Evolutionary conservation across 2,329 filamentous ascomycete genomes (phyloP).

Genomic region (Colletotrichum sidae): DNA sequence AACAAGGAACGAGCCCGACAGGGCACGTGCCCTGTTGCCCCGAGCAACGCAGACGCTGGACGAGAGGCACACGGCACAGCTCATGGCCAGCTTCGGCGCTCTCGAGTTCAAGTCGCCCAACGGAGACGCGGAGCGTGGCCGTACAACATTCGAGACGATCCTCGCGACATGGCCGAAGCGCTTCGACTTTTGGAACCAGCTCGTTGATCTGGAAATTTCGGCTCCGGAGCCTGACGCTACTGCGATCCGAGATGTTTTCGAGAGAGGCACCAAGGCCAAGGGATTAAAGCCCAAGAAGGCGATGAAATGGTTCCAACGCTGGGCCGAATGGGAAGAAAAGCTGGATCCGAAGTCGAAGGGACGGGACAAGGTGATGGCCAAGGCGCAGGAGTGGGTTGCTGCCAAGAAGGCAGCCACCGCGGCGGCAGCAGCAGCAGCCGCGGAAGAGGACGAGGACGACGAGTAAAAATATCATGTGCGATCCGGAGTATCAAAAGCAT

Average conservation of each 20-base stretch:
- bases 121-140: constrained; percentile 89
- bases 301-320: constrained; percentile 89
- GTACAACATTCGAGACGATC: constrained; percentile 93
- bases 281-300: constrained; percentile 85
- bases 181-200: constrained; percentile 92
- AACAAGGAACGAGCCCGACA: constrained; percentile 75
- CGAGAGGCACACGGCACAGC: constrained; percentile 69
- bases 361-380: constrained; percentile 76
- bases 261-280: constrained; percentile 77
- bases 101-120: constrained; percentile 89
- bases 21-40: constrained; percentile 80
- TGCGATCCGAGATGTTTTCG: constrained; percentile 81
- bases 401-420: constrained; percentile 55
- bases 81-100: constrained; percentile 89
- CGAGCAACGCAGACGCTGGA: constrained; percentile 89
- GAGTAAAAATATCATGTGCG: constrained; percentile 39
- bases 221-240: constrained; percentile 66
- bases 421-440: constrained; percentile 48
- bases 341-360: constrained; percentile 55
- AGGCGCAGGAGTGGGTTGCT: constrained; percentile 78
- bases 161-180: constrained; percentile 88
- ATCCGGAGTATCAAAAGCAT: constrained; percentile 19
- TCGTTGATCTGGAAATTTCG: constrained; percentile 84
- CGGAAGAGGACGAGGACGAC: constrained; percentile 50
- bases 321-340: constrained; percentile 87